Base-by-base conservation (phyloP, 2,329 filamentous ascomycete genomes). In the Phaeosphaeria sp. region DNA sequence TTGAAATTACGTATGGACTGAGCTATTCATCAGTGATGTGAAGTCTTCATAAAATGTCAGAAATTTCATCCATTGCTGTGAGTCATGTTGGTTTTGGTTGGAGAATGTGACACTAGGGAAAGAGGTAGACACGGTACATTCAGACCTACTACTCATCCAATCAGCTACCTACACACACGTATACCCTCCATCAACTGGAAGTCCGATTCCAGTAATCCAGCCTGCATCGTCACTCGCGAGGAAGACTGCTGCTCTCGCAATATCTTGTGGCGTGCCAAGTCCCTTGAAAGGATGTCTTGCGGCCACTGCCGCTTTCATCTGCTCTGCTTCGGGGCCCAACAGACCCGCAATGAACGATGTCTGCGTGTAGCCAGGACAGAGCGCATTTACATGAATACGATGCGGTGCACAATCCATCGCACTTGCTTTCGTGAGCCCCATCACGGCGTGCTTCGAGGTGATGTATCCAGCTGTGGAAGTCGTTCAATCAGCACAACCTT, bases 301-400 rank as follows among this genome's bases (percentile, higher is more conserved):
- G 21, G 67, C 58, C 6, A 69, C 23, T 6, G 52, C 49, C 5
- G 50, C 36, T 21, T 58, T 63, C 15, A 42, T 33, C 10, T 43
- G 59, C 1, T 54, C 46, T 17, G 55, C 56, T 17, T 55, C 49
- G 7, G 66, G 58, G 7, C 36, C 52, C 22, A 49, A 43, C n/a
- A 73, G 36, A 1, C 46, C 46, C 4, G 61, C 52, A 17, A 69
- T 74, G 61, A 77, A 71, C 1, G 69, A 63, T 2, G 72, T 72
- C 27, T 61, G 62, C 18, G 67, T 72, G 41, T 72, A 85, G 6
- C 84, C 84, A 4, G 84, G 84, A 52, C 83, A 84, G 5, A 86
- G 76, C 0, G 82, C 82, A 62, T 86, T 86, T 33, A 80, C 78
- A 58, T 86, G 83, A 23, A 86, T 83, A 0, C 77, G 72, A 11